Evolutionary conservation across 2,329 filamentous ascomycete species (phyloP), one percentile per base, ranked within the genome.

Genomic region (Purpureocillium takamizusanense): DNA sequence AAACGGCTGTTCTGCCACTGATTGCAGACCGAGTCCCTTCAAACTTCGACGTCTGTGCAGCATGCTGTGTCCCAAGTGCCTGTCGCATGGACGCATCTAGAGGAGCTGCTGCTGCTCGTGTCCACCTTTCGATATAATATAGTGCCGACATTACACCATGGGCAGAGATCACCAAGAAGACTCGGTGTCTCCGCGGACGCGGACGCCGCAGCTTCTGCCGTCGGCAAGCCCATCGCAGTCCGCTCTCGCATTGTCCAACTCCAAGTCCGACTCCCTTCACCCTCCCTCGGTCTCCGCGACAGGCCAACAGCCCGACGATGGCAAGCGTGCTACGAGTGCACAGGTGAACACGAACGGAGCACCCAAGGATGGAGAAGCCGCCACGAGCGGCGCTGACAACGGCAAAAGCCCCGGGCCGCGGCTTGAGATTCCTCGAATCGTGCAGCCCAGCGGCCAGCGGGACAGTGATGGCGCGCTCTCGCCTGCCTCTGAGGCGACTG

Each of bases 291-390:
- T 29, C 23, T 35, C 41, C 33, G 33, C 41, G 4, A 32, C 35
- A 7, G 30, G 39, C 13, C 35, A 36, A 16, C 21, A 32, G 16
- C 7, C 31, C n/a, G 33, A 16, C 34, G 38, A 36, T 15, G n/a
- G 7, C 15, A 27, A 31, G 10, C 29, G 37, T 2, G 31, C 21
- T 7, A 29, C 13, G n/a, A 40, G 41, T 25, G 36, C 41, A 10
- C 37, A 14, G 8, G 45, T 49, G 27, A 44, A 45, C 29, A 46
- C 46, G 49, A 50, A 51, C 33, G 41, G 33, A 9, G 46, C 46
- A 11, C 15, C 36, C 5, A 35, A 37, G 14, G 46, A 51, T 31
- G 13, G 16, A 9, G 36, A 46, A 16, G 23, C 39, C 8, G 37
- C 43, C n/a, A 39, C 43, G 2, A 30, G 33, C 14, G 28, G 10